A percentile compares a stretch with the other conserved stretches of the same genome.
These are phyloP conservation scores for Groenewaldozyma tartarivorans DNA, from an alignment of 805 yeast species.

Conservation along the genomic window DNA sequence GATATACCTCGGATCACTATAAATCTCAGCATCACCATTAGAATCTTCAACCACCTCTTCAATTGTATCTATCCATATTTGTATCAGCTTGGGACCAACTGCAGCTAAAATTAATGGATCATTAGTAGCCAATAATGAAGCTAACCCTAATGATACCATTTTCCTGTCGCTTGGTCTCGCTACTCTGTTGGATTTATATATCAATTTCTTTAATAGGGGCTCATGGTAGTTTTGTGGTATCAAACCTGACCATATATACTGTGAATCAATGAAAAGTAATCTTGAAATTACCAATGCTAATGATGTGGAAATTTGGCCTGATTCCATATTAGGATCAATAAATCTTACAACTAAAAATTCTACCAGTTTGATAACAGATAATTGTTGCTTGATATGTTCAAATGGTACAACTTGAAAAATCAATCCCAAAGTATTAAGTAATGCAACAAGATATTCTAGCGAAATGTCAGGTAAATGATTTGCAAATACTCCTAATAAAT, in stretches of 20 bases:
- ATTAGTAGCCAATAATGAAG: constrained; percentile 39
- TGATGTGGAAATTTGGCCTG: background rate
- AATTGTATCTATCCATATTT: constrained; percentile 43
- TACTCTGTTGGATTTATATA: constrained; percentile 36
- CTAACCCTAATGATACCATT: constrained; percentile 51
- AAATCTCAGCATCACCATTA: constrained; percentile 37
- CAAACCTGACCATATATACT: background rate
- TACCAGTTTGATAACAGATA: background rate
- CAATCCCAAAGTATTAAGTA: background rate
- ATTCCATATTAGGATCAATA: background rate
- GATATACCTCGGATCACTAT: constrained; percentile 8
- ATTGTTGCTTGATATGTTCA: background rate
- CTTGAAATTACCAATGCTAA: background rate
- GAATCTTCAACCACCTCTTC: constrained; percentile 65
- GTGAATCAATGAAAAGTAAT: background rate
- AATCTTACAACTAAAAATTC: background rate
- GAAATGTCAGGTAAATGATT: background rate
- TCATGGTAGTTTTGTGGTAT: background rate
- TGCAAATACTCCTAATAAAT: background rate
- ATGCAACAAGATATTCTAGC: background rate
- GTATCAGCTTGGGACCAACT: constrained; percentile 27
- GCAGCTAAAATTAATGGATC: constrained; percentile 21
- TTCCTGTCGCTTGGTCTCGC: constrained; percentile 73
- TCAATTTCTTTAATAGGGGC: constrained; percentile 23
- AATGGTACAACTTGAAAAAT: background rate